phyloP scores from a whole-genome alignment of 2,329 filamentous ascomycete species.

The Penicillium griseofulvum region DNA sequence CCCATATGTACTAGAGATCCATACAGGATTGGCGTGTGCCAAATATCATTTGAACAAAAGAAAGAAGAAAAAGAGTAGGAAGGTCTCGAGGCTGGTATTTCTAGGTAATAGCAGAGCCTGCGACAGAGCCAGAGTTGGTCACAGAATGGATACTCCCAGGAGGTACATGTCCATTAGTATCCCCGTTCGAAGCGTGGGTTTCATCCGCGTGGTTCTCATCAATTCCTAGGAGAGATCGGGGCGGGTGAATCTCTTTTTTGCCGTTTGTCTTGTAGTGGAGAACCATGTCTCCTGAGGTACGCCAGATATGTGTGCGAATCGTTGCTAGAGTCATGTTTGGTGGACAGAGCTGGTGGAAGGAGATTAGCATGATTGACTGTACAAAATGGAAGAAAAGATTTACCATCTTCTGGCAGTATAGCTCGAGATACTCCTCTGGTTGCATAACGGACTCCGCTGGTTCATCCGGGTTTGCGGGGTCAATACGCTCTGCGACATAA shows the following conservation, averaged over 20 bases:
- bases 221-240: constrained; percentile 16
- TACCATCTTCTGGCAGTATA: constrained; percentile 93
- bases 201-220: constrained; percentile 18
- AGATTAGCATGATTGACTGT: constrained; percentile 13
- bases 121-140: constrained; percentile 30
- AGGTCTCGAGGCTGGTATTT: neutral
- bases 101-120: constrained; percentile 18
- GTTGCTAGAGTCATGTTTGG: constrained; percentile 91
- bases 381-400: constrained; percentile 1
- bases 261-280: constrained; percentile 91
- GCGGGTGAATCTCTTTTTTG: constrained; percentile 55
- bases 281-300: constrained; percentile 87
- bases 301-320: constrained; percentile 88
- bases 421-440: constrained; percentile 89
- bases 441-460: constrained; percentile 61
- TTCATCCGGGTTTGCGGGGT: constrained; percentile 61
- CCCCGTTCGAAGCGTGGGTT: constrained; percentile 19
- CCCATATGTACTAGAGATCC: constrained; percentile 8
- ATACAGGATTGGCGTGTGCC: neutral
- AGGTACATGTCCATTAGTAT: constrained; percentile 21
- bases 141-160: constrained; percentile 33
- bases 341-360: constrained; percentile 50
- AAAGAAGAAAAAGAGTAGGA: neutral
- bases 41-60: constrained; percentile 1
- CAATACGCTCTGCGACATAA: constrained; percentile 90